These are phyloP conservation scores for Calocybe cyanea DNA, from an alignment of 768 basidiomycete genomes.

Conservation along the genomic window DNA sequence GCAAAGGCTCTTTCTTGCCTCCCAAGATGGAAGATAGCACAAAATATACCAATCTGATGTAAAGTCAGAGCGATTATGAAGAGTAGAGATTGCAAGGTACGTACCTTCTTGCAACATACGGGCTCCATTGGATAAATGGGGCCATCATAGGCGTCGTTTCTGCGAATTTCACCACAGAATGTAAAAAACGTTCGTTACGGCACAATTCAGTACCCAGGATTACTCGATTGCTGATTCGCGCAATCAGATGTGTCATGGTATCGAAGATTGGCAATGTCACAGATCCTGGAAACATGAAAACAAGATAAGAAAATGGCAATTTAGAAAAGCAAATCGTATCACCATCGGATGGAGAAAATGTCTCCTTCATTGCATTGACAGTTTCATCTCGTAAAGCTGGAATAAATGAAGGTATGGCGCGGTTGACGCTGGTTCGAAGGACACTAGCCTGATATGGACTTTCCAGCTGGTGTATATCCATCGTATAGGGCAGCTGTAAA, in stretches of 20 bases:
- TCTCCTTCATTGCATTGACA: conserved; percentile 25
- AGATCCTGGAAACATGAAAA: conserved; percentile 14
- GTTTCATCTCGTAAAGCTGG: conserved; percentile 35
- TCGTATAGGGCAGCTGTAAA: conserved; percentile 33
- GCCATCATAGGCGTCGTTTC: conserved; percentile 31
- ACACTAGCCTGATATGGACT: conserved; percentile 33
- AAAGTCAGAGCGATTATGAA: not conserved
- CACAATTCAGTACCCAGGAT: conserved; percentile 32
- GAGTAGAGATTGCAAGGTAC: conserved; percentile 3
- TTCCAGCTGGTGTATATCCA: conserved; percentile 30
- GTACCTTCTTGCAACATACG: conserved; percentile 26
- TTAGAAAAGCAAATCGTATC: conserved; percentile 5
- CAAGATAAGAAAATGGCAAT: not conserved
- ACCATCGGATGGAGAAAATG: conserved; percentile 17
- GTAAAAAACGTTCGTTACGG: conserved; percentile 30
- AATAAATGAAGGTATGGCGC: conserved; percentile 31
- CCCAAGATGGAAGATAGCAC: conserved; percentile 28
- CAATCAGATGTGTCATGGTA: conserved; percentile 35
- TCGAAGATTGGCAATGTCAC: conserved; percentile 26
- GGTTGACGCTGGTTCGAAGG: conserved; percentile 32
- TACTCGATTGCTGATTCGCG: conserved; percentile 34
- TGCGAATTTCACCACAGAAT: conserved; percentile 30
- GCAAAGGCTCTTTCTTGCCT: conserved; percentile 28
- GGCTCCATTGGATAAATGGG: conserved; percentile 30
- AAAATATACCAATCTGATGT: conserved; percentile 27